Evolutionary conservation across 495 filamentous ascomycete species (phyloP), one percentile per base, ranked within the genome.

Genomic region (Hypoxylon fragiforme): DNA sequence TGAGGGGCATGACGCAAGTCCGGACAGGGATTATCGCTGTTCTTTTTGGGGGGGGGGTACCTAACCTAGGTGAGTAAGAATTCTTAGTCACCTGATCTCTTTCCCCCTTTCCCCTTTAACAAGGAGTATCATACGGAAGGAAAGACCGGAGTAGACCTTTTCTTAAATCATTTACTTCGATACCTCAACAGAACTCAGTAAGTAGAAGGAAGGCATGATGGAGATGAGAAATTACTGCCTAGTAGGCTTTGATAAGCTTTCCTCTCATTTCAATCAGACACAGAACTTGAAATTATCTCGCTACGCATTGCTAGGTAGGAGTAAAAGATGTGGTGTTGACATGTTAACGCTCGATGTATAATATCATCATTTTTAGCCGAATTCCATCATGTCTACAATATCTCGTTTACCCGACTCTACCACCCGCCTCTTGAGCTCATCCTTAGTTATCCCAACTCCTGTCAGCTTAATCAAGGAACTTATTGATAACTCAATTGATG

Each of bases 401-500:
- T 55, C 56, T 35, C 50, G 60, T 50, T 86, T 97, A 44, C 84
- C 89, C 2, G 73, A 78, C 21, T 69, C 76, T 18, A 83, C 88
- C 36, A 71, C 85, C 42, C 81, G 79, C 31, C 80, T 82, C 30
- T 82, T 97, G 42, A 85, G 87, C 44, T 89, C 91, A 6, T 74
- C 84, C 15, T 82, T 90, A 55, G 81, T 79, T 48, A 83, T 97
- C 54, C 81, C 85, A 3, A 85, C 89, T 40, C 77, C 92, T 7
- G 78, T 78, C 44, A 83, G 84, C 4, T 74, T 96, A 12, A 81
- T 95, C 44, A 98, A 98, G 67, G 94, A 98, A 64, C 81, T 97
- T 7, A 63, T 98, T 24, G 94, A 98, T 52, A 98, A 98, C 67
- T 83, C 90, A 14, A 76, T 97, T 7, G 94, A 97, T 68, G 88